Percentiles rank a stretch among this genome's conserved stretches.
These are phyloP conservation scores for Pseudogymnoascus sp. DNA, from an alignment of 2,329 filamentous ascomycete genomes.

Conservation along the genomic window DNA sequence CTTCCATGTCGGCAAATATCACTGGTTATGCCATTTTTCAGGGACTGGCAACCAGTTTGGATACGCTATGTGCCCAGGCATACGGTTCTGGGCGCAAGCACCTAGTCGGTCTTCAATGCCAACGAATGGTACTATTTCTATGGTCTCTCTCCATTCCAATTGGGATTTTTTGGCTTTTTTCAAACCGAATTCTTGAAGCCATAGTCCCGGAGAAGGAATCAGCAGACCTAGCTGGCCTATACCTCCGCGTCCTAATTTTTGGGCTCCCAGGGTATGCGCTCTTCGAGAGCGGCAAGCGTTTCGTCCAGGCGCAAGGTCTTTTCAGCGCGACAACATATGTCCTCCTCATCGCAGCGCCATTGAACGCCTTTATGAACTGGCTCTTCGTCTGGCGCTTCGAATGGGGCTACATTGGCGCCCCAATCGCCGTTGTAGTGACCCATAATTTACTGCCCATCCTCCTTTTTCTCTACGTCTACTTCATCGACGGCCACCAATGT, in stretches of 20 bases:
- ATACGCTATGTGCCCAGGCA: constrained; percentile 89
- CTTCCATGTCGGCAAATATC: constrained; percentile 75
- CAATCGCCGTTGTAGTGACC: constrained; percentile 68
- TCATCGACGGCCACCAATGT: constrained; percentile 66
- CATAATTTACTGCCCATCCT: constrained; percentile 68
- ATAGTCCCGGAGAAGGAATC: constrained; percentile 69
- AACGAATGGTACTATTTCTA: constrained; percentile 75
- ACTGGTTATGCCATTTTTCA: constrained; percentile 72
- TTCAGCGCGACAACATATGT: constrained; percentile 78
- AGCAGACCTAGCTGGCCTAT: constrained; percentile 64
- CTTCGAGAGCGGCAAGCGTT: constrained; percentile 74
- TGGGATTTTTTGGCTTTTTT: constrained; percentile 62
- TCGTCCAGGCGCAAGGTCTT: constrained; percentile 74
- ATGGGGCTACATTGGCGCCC: constrained; percentile 71
- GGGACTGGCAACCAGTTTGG: constrained; percentile 81
- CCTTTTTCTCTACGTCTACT: constrained; percentile 68
- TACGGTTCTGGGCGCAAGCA: constrained; percentile 88
- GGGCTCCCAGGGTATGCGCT: constrained; percentile 70
- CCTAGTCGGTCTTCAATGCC: constrained; percentile 76
- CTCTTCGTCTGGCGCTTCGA: constrained; percentile 66
- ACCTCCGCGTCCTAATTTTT: constrained; percentile 62
- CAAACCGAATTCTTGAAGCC: constrained; percentile 55
- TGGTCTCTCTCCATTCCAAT: constrained; percentile 68
- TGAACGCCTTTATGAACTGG: constrained; percentile 75
- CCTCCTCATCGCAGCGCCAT: constrained; percentile 65